Base-by-base conservation (phyloP, 176 grass and related monocot genomes). In the Cenchrus fungigraminus region DNA sequence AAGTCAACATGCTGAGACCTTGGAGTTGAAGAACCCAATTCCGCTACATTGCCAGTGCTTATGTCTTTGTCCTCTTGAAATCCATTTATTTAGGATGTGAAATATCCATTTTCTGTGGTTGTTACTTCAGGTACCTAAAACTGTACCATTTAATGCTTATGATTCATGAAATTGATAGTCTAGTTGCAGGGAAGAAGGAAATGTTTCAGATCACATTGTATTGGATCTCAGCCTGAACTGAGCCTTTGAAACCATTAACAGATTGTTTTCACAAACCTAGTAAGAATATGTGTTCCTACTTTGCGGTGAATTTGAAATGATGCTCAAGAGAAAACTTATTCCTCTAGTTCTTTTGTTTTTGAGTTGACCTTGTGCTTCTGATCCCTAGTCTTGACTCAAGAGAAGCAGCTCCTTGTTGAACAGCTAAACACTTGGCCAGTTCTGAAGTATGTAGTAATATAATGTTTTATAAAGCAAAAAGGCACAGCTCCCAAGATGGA, bases 371-470 rank as follows among this genome's bases (percentile, higher is more conserved):
- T 77, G 9, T 40, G 53, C 54, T 82, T 78, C 28, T 77, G 72
- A 69, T 19, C 10, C 55, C 74, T 52, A 54, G 62, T 68, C 75
- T 80, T 80, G 65, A 80, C 87, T 50, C 52, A 31, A 52, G 31
- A 79, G 37, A 81, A 74, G 68, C 13, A 40, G 75, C 60, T 79
- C 58, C 29, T 87, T 43, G 46, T 53, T 63, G 67, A 73, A 75
- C 76, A 65, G 40, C 51, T 32, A 71, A 67, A 67, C 31, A 19
- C 83, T 70, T 74, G 68, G 16, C 16, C 15, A 55, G 32, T 70
- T 86, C 15, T 69, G 44, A 83, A 87, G 57, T 43, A 83, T 29
- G 72, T 28, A 61, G 1, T 68, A 63, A 51, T 53, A 61, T 71
- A 77, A n/a, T 71, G 19, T 58, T 34, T 61, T 22, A 45, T 40